These are phyloP conservation scores for Urostyla sp. DNA, from an alignment of 73 alveolate genomes.

Conservation along the genomic window DNA sequence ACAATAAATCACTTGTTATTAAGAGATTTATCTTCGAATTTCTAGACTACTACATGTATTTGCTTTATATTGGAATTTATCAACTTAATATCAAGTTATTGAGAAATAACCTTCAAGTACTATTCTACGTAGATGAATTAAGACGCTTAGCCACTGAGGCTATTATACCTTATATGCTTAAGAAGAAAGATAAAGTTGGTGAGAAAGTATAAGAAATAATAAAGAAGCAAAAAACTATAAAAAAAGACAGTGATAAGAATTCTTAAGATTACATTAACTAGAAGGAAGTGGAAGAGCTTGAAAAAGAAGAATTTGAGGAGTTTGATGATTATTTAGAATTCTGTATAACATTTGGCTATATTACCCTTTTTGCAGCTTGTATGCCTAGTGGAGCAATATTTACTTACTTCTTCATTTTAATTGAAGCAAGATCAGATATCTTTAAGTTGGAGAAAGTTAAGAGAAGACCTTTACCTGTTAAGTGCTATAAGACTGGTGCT, in stretches of 20 bases:
- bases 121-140: constrained; percentile 71
- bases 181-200: constrained; percentile 30
- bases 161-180: constrained; percentile 50
- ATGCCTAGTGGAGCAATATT: background rate
- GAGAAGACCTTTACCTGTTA: constrained; percentile 61
- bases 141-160: constrained; percentile 74
- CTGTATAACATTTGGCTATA: constrained; percentile 81
- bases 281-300: constrained; percentile 65
- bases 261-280: constrained; percentile 3
- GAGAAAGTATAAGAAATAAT: constrained; percentile 11
- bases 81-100: constrained; percentile 52
- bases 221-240: background rate
- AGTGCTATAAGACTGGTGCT: constrained; percentile 50
- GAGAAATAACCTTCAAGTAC: constrained; percentile 53
- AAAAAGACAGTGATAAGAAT: too few species aligned
- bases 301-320: constrained; percentile 54
- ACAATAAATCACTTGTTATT: constrained; percentile 56
- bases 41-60: constrained; percentile 67
- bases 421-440: constrained; percentile 76
- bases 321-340: constrained; percentile 77
- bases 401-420: constrained; percentile 63
- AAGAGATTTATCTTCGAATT: constrained; percentile 71
- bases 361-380: constrained; percentile 77
- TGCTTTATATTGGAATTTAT: constrained; percentile 70
- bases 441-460: constrained; percentile 65